Conservation (phyloP, 2,329 filamentous ascomycete genomes). For the Beauveria sp. region DNA sequence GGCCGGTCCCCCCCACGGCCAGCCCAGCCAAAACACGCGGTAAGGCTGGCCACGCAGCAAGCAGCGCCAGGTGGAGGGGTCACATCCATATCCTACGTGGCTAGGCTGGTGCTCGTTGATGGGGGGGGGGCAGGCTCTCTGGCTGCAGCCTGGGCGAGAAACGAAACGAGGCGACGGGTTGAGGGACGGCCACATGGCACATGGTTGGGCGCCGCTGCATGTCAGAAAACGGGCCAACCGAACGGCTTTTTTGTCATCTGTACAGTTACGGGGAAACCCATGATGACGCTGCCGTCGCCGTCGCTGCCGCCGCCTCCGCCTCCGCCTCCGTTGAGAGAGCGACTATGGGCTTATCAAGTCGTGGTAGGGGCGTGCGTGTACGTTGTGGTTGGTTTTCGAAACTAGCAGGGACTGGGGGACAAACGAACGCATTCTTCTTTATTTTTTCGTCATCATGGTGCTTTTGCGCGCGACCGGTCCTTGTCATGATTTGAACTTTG, state of each 20-base stretch:
- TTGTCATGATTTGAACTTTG: no score
- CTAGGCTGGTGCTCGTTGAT: neutral
- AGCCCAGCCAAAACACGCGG: neutral
- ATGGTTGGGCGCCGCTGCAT: neutral
- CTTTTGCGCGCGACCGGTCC: no score
- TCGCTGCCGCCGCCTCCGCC: no score
- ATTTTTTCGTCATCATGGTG: no score
- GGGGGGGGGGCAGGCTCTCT: neutral
- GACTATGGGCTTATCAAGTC: no score
- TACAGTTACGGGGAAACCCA: neutral
- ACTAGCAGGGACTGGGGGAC: no score
- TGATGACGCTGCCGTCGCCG: neutral
- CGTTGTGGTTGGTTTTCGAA: no score
- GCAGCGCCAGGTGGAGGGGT: neutral
- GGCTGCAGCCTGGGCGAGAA: neutral
- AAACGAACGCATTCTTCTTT: no score
- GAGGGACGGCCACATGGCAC: neutral
- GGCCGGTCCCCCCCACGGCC: neutral
- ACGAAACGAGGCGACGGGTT: neutral
- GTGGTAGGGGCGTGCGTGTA: no score
- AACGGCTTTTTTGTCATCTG: neutral
- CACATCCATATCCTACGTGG: neutral
- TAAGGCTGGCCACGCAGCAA: slow-evolving; percentile 1
- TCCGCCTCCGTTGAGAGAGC: neutral
- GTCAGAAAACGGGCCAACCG: neutral